Evolutionary conservation across 139 green algal genomes (phyloP).

Genomic region (Tetraselmis striata): DNA sequence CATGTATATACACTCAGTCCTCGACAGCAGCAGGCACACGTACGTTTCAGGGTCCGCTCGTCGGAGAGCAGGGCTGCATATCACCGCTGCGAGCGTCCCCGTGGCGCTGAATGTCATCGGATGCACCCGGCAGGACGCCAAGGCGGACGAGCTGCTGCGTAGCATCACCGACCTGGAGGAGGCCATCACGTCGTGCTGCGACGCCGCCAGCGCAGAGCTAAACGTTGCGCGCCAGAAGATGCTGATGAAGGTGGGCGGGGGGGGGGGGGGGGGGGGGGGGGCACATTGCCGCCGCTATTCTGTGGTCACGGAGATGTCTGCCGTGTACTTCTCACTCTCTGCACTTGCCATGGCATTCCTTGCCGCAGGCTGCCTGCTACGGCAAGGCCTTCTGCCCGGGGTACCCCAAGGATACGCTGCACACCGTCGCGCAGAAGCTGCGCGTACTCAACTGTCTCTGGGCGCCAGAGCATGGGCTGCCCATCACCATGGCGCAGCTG

Average conservation of each 20-base stretch:
- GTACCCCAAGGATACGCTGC: slow-evolving; percentile 31
- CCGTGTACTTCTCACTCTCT: too few relatives aligned
- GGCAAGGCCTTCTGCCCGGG: slow-evolving; percentile 55
- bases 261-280: background rate
- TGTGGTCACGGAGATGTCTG: too few relatives aligned
- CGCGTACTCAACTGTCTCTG: slow-evolving; percentile 72
- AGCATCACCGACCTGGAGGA: slow-evolving; percentile 51
- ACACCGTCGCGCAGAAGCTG: slow-evolving; percentile 40
- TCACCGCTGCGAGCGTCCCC: too few relatives aligned
- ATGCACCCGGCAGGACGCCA: background rate
- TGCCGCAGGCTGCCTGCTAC: slow-evolving; percentile 58
- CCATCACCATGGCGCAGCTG: slow-evolving; percentile 70
- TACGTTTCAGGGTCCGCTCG: too few relatives aligned
- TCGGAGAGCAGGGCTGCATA: too few relatives aligned
- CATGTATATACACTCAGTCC: too few relatives aligned
- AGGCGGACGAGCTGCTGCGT: slow-evolving; percentile 51
- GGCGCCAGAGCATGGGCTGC: slow-evolving; percentile 57
- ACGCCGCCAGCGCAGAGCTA: slow-evolving; percentile 43
- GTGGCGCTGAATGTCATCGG: too few relatives aligned
- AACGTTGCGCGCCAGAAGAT: slow-evolving; percentile 18
- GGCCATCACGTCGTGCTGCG: slow-evolving; percentile 53
- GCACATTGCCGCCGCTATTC: too few relatives aligned
- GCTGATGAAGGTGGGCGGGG: slow-evolving; percentile 26
- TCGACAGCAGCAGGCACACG: too few relatives aligned
- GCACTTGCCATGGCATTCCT: too few relatives aligned